Conservation (phyloP, 2,329 filamentous ascomycete genomes). For the Cladosporium sp. region DNA sequence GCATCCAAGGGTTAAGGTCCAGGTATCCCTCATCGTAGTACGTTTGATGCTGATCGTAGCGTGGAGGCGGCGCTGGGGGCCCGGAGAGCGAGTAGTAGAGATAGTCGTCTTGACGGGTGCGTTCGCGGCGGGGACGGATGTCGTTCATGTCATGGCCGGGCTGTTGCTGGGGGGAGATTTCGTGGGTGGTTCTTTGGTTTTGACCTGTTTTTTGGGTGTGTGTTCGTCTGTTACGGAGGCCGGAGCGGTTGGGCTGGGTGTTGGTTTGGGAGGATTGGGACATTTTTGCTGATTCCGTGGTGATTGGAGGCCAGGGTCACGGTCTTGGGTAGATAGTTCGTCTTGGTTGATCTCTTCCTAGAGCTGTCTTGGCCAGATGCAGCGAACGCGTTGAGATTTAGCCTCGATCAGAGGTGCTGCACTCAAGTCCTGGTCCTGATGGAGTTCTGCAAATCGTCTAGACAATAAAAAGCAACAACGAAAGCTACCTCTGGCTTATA, state of each 20-base stretch:
- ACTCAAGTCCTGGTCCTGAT: not conserved
- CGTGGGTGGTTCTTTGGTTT: not conserved
- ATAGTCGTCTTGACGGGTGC: constrained; percentile 20
- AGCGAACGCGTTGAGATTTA: not conserved
- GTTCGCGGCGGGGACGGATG: constrained; percentile 19
- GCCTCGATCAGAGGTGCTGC: not conserved
- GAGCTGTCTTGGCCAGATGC: not conserved
- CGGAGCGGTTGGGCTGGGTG: not conserved
- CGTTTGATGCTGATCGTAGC: constrained; percentile 28
- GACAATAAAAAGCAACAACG: not conserved
- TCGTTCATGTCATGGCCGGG: constrained; percentile 1
- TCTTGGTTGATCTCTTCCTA: not conserved
- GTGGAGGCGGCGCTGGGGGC: constrained; percentile 13
- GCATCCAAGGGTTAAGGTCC: constrained; percentile 31
- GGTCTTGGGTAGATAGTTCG: not conserved
- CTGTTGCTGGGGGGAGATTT: not conserved
- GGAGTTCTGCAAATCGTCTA: not conserved
- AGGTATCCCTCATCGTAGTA: constrained; percentile 34
- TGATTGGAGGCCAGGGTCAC: not conserved
- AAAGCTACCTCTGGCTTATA: not conserved
- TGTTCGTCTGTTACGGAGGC: not conserved
- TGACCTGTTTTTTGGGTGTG: not conserved
- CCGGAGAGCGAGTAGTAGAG: constrained; percentile 20
- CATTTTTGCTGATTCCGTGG: not conserved
- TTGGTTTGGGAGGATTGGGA: not conserved